These are phyloP conservation scores for Cucurbitaria berberidis DNA, from an alignment of 2,329 filamentous ascomycete species.

Conservation along the genomic window DNA sequence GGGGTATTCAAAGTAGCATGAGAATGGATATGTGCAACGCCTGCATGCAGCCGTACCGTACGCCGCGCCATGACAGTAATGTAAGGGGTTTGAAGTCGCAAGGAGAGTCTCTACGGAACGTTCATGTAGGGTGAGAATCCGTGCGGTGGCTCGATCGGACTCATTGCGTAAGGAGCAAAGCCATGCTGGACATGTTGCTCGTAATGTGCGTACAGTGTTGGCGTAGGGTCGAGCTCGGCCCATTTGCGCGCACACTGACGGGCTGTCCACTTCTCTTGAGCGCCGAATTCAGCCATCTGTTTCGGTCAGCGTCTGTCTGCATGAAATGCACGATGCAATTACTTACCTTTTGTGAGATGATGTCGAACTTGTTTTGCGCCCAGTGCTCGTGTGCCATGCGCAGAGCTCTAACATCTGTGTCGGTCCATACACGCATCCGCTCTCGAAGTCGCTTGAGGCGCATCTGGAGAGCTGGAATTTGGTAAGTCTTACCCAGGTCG, in stretches of 20 bases:
- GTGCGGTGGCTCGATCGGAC: conserved; percentile 40
- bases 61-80: background rate
- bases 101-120: conserved; percentile 23
- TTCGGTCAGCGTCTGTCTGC: conserved; percentile 10
- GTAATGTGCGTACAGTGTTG: conserved; percentile 42
- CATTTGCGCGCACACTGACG: conserved; percentile 59
- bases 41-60: background rate
- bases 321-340: background rate
- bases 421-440: conserved; percentile 59
- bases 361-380: conserved; percentile 61
- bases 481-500: conserved; percentile 56
- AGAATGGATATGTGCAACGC: background rate
- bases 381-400: conserved; percentile 60
- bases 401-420: conserved; percentile 57
- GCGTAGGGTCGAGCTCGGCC: conserved; percentile 52
- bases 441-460: conserved; percentile 59
- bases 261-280: conserved; percentile 58
- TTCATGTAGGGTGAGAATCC: conserved; percentile 42
- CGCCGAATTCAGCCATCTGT: conserved; percentile 60
- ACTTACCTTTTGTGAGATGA: conserved; percentile 58
- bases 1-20: background rate
- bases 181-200: conserved; percentile 41
- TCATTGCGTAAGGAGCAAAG: conserved; percentile 46
- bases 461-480: conserved; percentile 62
- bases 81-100: background rate